Evolutionary conservation across 2,329 filamentous ascomycete genomes (phyloP).

Genomic region (Ophioceras dolichostomum): DNA sequence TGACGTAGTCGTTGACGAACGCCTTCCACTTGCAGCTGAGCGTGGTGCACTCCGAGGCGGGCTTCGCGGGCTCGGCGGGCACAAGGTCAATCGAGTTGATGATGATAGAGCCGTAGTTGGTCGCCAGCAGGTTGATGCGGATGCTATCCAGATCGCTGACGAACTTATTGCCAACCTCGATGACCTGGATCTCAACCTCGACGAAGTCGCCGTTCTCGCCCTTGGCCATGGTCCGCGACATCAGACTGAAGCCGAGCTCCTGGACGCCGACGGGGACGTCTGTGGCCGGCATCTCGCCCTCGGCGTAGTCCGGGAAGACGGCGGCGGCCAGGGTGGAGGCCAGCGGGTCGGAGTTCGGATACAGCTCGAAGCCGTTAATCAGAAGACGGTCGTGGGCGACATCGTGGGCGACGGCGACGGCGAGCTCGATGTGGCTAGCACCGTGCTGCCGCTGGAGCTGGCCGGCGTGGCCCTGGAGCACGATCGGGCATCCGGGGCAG

Average conservation of each 20-base stretch:
- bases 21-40: constrained; percentile 43
- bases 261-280: constrained; percentile 3
- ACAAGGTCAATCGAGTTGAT: constrained; percentile 32
- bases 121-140: constrained; percentile 50
- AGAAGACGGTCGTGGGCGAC: constrained; percentile 32
- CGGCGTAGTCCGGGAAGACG: constrained; percentile 25
- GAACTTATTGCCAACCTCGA: constrained; percentile 45
- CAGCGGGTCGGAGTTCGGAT: constrained; percentile 37
- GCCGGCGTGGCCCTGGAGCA: constrained; percentile 17
- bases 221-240: constrained; percentile 26
- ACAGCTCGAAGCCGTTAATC: constrained; percentile 49
- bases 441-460: constrained; percentile 10
- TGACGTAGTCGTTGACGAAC: constrained; percentile 30
- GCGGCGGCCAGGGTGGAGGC: constrained; percentile 29
- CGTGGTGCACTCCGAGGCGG: constrained; percentile 25
- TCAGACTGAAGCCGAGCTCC: constrained; percentile 35
- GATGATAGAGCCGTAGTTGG: constrained; percentile 38
- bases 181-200: constrained; percentile 42
- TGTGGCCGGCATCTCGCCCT: constrained; percentile 7
- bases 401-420: constrained; percentile 38
- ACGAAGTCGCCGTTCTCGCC: constrained; percentile 40
- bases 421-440: constrained; percentile 33
- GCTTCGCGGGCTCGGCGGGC: constrained; percentile 15
- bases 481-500: constrained; percentile 39
- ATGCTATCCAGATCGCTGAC: constrained; percentile 42